Evolutionary conservation across 495 filamentous ascomycete species (phyloP).

Genomic region (Hypoxylon fuscum): DNA sequence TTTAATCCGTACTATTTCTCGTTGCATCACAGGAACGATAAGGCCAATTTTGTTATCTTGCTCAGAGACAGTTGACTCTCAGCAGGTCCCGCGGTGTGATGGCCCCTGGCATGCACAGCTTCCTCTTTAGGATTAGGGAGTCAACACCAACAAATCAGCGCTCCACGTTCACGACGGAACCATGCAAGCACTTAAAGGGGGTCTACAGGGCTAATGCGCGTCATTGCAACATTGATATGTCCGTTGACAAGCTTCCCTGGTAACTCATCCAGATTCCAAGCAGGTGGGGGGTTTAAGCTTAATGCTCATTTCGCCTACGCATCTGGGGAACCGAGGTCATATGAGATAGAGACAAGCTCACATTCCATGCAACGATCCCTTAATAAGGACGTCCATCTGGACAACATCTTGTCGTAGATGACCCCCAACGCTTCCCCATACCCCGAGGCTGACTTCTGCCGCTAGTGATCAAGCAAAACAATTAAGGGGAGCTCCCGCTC

Average conservation of each 20-base stretch:
- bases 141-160: slow-evolving; percentile 21
- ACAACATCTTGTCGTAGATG: slow-evolving; percentile 21
- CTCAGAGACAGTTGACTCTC: slow-evolving; percentile 32
- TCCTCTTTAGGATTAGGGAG: slow-evolving; percentile 41
- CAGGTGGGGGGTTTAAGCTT: slow-evolving; percentile 22
- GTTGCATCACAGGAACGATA: slow-evolving; percentile 40
- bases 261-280: slow-evolving; percentile 12
- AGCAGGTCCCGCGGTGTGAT: slow-evolving; percentile 36
- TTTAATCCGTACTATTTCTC: slow-evolving; percentile 11
- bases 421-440: slow-evolving; percentile 23
- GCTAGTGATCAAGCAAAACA: slow-evolving; percentile 14
- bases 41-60: slow-evolving; percentile 15
- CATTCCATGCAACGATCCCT: slow-evolving; percentile 40
- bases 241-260: slow-evolving; percentile 29
- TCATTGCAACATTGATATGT: slow-evolving; percentile 38
- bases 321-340: slow-evolving; percentile 28
- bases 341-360: slow-evolving; percentile 22
- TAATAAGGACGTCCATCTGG: slow-evolving; percentile 20
- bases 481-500: slow-evolving; percentile 14
- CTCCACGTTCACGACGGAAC: neutral
- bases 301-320: slow-evolving; percentile 18
- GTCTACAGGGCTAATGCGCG: slow-evolving; percentile 30
- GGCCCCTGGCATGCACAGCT: slow-evolving; percentile 41
- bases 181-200: slow-evolving; percentile 35
- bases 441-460: slow-evolving; percentile 9